A percentile compares a stretch with the other conserved stretches of the same genome.
These are phyloP conservation scores for Apostasia ramifera DNA, from an alignment of 106 monocot genomes.

Conservation along the genomic window DNA sequence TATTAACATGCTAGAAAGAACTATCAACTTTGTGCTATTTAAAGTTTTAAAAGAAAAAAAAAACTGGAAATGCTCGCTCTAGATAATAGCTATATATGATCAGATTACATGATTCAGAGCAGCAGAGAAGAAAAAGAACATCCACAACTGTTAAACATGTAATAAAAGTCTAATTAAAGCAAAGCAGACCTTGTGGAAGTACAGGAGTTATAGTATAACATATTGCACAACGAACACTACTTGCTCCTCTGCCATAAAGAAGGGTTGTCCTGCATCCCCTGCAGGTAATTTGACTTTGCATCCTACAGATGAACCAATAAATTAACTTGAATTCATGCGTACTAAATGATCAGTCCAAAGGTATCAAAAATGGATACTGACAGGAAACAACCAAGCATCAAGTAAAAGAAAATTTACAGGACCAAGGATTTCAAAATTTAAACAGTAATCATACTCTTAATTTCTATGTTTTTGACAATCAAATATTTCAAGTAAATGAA, in stretches of 20 bases:
- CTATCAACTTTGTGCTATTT: background rate
- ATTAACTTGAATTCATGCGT: too few species aligned
- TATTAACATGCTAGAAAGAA: background rate
- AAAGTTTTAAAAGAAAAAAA: background rate
- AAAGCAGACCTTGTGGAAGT: slow-evolving; percentile 23
- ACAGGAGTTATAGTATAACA: slow-evolving; percentile 48
- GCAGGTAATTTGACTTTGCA: slow-evolving; percentile 69
- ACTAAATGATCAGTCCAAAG: too few species aligned
- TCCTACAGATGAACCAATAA: slow-evolving; percentile 22
- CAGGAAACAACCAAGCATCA: background rate
- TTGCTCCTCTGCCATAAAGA: slow-evolving; percentile 44
- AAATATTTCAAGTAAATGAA: too few species aligned
- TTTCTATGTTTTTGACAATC: background rate
- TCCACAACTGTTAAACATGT: background rate
- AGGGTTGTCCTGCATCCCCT: slow-evolving; percentile 57
- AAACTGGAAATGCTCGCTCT: background rate
- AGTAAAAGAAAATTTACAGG: background rate
- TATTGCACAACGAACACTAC: slow-evolving; percentile 64
- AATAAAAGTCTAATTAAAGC: background rate
- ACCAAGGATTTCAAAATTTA: background rate
- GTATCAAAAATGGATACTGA: background rate
- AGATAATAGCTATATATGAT: background rate
- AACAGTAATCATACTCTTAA: background rate
- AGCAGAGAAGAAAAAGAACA: slow-evolving; percentile 2
- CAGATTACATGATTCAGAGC: background rate